Percentiles rank a stretch among this genome's conserved stretches.
These are phyloP conservation scores for Hymenoscyphus albidus DNA, from an alignment of 2,329 filamentous ascomycete species.

Conservation along the genomic window DNA sequence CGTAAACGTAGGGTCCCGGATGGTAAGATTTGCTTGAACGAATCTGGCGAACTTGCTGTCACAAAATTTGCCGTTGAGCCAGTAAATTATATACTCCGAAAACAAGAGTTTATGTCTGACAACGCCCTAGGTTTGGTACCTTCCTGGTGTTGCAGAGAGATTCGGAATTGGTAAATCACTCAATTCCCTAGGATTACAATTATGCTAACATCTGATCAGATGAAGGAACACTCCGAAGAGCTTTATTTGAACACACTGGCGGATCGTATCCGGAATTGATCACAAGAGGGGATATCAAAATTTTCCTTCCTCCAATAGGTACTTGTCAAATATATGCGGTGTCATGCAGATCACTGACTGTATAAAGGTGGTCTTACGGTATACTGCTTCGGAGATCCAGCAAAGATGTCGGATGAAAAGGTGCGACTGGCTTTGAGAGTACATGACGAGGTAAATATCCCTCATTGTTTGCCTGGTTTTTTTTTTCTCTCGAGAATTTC, in stretches of 20 bases:
- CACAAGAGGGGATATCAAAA: slow-evolving; percentile 88
- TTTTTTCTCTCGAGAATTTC: slow-evolving; percentile 8
- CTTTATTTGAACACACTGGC: slow-evolving; percentile 91
- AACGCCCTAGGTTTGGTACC: slow-evolving; percentile 77
- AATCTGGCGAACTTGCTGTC: slow-evolving; percentile 81
- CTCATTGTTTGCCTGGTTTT: slow-evolving; percentile 2
- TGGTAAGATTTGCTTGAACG: slow-evolving; percentile 84
- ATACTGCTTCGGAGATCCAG: slow-evolving; percentile 93
- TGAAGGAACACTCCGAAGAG: slow-evolving; percentile 79
- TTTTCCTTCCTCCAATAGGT: slow-evolving; percentile 93
- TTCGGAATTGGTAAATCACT: slow-evolving; percentile 64
- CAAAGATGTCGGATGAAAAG: slow-evolving; percentile 86
- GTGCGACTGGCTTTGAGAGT: slow-evolving; percentile 78
- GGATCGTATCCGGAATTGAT: slow-evolving; percentile 97
- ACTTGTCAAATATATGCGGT: slow-evolving; percentile 80
- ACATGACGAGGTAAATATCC: slow-evolving; percentile 53
- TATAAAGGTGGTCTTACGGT: slow-evolving; percentile 69
- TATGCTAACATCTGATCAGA: slow-evolving; percentile 74
- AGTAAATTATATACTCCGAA: slow-evolving; percentile 51
- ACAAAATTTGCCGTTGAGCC: slow-evolving; percentile 98
- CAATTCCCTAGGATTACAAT: slow-evolving; percentile 25
- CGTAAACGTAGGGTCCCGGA: slow-evolving; percentile 45
- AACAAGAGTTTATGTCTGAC: slow-evolving; percentile 4
- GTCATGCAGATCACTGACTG: slow-evolving; percentile 13
- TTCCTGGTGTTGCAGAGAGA: slow-evolving; percentile 82